Conservation (phyloP, 345 rosid genomes). For the Trapa incisa region DNA sequence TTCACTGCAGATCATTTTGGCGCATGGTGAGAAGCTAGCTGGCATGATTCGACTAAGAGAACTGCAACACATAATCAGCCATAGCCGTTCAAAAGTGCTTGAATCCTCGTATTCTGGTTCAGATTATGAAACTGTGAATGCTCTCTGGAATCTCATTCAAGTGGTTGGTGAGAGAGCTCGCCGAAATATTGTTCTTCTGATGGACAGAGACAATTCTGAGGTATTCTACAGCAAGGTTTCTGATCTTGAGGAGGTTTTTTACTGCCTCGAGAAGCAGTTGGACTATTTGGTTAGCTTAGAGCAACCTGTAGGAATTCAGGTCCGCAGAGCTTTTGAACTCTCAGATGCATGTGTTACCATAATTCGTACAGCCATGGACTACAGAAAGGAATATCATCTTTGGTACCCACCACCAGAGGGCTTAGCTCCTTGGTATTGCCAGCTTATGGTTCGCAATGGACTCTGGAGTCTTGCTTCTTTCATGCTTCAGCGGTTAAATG, state of each 20-base stretch:
- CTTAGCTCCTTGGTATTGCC: conserved; percentile 70
- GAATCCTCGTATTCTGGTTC: conserved; percentile 27
- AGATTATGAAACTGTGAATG: conserved; percentile 50
- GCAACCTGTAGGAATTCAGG: conserved; percentile 43
- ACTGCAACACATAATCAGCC: conserved; percentile 55
- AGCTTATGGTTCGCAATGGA: conserved; percentile 58
- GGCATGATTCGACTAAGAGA: conserved; percentile 82
- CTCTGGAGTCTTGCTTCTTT: conserved; percentile 66
- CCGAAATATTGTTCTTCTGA: conserved; percentile 69
- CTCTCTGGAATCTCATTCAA: conserved; percentile 89
- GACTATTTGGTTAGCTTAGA: conserved; percentile 53
- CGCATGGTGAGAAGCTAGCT: conserved; percentile 91
- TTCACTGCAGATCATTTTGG: conserved; percentile 65
- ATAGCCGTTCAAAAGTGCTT: conserved; percentile 40
- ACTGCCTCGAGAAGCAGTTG: conserved; percentile 61
- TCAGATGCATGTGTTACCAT: conserved; percentile 59
- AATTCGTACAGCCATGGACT: conserved; percentile 48
- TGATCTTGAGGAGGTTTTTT: conserved; percentile 70
- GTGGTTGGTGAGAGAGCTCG: conserved; percentile 83
- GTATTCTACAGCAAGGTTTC: conserved; percentile 95
- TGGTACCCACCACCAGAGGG: conserved; percentile 96
- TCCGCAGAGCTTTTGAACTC: conserved; percentile 65
- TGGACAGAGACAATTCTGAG: conserved; percentile 96
- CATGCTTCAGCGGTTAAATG: conserved; percentile 55
- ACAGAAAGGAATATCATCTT: conserved; percentile 62